These are phyloP conservation scores for Kwoniella shivajii DNA, from an alignment of 1,284 basidiomycete genomes.

Conservation along the genomic window DNA sequence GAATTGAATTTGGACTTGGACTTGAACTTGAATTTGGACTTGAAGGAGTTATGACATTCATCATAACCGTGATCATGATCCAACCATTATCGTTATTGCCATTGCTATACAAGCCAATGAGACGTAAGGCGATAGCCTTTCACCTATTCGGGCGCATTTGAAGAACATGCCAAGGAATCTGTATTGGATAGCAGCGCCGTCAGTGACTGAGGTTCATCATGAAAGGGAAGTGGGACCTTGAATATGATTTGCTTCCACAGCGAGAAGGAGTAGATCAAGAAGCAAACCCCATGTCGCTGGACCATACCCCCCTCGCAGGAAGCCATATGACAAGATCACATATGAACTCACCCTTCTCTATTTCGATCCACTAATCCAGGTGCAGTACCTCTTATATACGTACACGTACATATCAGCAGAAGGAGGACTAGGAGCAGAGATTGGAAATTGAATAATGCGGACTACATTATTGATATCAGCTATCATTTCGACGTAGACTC, in stretches of 20 bases:
- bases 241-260: too few relatives aligned
- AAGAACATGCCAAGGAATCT: slow-evolving; percentile 90
- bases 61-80: too few relatives aligned
- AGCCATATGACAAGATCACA: too few relatives aligned
- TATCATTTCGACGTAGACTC: background rate
- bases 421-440: slow-evolving; percentile 91
- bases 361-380: slow-evolving; percentile 90
- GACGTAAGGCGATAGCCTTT: slow-evolving; percentile 80
- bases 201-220: background rate
- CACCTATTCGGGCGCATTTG: slow-evolving; percentile 89
- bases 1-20: too few relatives aligned
- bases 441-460: slow-evolving; percentile 97
- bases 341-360: slow-evolving; percentile 78
- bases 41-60: too few relatives aligned
- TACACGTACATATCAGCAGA: slow-evolving; percentile 94
- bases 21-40: too few relatives aligned
- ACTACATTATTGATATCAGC: slow-evolving; percentile 61
- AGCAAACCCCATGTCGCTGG: too few relatives aligned
- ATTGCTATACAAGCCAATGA: slow-evolving; percentile 77
- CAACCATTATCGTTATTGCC: slow-evolving; percentile 65
- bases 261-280: too few relatives aligned
- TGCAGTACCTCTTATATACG: slow-evolving; percentile 86
- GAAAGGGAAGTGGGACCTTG: too few relatives aligned
- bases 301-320: too few relatives aligned
- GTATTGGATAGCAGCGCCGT: background rate